Evolutionary conservation across 192 early-diverging fungal genomes (phyloP).

Genomic region (Podila epigama): DNA sequence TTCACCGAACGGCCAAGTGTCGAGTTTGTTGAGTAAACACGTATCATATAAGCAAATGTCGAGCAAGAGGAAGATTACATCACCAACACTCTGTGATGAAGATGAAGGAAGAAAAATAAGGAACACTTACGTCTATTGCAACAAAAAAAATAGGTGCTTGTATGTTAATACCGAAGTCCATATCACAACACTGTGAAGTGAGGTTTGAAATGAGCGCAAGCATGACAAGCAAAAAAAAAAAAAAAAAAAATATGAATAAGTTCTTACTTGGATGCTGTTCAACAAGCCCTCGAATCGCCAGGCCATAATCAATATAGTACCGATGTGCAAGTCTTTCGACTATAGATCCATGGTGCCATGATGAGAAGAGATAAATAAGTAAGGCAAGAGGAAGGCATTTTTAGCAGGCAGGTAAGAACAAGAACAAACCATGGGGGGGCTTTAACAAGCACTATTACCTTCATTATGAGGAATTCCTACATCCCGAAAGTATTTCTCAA

Average conservation of each 20-base stretch:
- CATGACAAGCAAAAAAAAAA: too few species aligned
- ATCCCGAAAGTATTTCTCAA: slow-evolving; percentile 65
- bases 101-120: not conserved
- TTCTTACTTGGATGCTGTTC: slow-evolving; percentile 61
- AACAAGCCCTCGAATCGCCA: slow-evolving; percentile 73
- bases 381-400: too few species aligned
- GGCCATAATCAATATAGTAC: slow-evolving; percentile 76
- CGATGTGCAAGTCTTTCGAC: slow-evolving; percentile 58
- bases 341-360: not conserved
- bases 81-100: not conserved
- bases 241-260: too few species aligned
- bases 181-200: too few species aligned
- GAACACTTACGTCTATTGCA: not conserved
- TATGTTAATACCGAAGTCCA: too few species aligned
- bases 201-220: too few species aligned
- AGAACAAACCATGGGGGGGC: too few species aligned
- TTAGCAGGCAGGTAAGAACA: too few species aligned
- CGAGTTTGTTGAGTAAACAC: not conserved
- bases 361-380: too few species aligned
- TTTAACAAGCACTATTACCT: too few species aligned
- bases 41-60: not conserved
- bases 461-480: slow-evolving; percentile 65
- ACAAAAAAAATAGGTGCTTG: too few species aligned
- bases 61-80: not conserved
- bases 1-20: not conserved